Evolutionary conservation across 345 rosid species (phyloP).

Genomic region (Passiflora organensis): DNA sequence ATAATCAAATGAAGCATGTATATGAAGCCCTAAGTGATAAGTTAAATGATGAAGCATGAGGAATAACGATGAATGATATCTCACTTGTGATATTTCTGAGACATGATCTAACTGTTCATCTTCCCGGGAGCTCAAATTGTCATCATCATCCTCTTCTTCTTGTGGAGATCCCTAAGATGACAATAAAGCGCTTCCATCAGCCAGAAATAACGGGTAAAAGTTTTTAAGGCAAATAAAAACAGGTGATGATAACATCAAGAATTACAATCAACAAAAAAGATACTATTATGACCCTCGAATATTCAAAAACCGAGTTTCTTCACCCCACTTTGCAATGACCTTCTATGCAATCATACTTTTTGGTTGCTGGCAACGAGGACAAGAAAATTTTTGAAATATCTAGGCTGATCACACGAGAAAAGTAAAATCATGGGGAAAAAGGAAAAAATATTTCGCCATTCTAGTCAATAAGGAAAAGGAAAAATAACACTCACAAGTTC

Average conservation of each 20-base stretch:
- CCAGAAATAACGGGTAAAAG: background rate
- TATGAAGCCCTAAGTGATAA: too few species aligned
- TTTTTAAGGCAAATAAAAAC: background rate
- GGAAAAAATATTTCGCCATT: background rate
- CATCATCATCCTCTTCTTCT: conserved; percentile 27
- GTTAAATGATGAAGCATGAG: background rate
- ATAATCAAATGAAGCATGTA: too few species aligned
- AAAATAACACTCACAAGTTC: conserved; percentile 63
- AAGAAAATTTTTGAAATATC: background rate
- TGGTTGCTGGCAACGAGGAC: background rate
- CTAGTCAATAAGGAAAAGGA: background rate
- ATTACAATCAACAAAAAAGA: too few species aligned
- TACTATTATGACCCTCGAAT: too few species aligned
- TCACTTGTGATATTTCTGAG: conserved; percentile 33
- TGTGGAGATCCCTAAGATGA: conserved; percentile 32
- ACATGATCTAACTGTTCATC: conserved; percentile 21
- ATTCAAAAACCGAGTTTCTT: background rate
- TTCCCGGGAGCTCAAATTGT: conserved; percentile 25
- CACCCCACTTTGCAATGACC: background rate
- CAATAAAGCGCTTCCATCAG: conserved; percentile 4
- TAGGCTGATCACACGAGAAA: too few species aligned
- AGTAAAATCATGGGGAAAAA: too few species aligned
- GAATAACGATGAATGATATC: conserved; percentile 5
- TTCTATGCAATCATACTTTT: background rate
- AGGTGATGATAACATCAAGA: background rate